Base-by-base conservation (phyloP, 2,329 filamentous ascomycete genomes). In the Berkeleyomyces rouxiae region DNA sequence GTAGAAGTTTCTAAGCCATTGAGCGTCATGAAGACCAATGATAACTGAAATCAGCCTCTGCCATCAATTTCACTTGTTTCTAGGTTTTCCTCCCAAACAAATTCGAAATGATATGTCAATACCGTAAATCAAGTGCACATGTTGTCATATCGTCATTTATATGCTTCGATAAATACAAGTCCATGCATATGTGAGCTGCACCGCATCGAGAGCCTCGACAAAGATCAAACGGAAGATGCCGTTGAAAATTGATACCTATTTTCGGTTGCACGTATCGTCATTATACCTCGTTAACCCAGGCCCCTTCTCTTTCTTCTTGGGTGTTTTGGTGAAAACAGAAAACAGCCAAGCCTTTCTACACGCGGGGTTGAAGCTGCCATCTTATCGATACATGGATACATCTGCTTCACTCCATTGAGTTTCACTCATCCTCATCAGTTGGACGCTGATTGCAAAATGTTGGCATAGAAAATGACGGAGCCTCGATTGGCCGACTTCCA, bases 151-250 rank as follows among this genome's bases (percentile, higher is more conserved):
- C n/a, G 37, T 7, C 6, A 13, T 36, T 36, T 4, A 53, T 37
- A 37, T 53, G 33, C 31, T 11, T 33, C 36, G 47, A 23, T 33
- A 53, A 37, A 37, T 3, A 37, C 31, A 53, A 36, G 33, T 53
- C 13, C 33, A 53, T 53, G 23, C 49, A 53, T 33, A 10, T 37
- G 31, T 53, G 23, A 2, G 33, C n/a, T 47, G 44, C n/a, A 36
- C 31, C 37, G 33, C 33, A 3, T 36, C 49, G 31, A 37, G 37
- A 33, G 10, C 49, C 49, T 36, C 16, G 58, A 59, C 40, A 46
- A 59, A 59, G 40, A 47, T 59, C 58, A 23, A 42, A 59, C 58
- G 58, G 58, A 59, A 59, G 42, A 36, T 59, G 36, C 58, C 42
- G 44, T 59, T 37, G 42, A 59, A 59, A 23, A 53, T 53, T 53